phyloP scores from a whole-genome alignment of 495 filamentous ascomycete species.

The Podospora bellae-mahoneyi region DNA sequence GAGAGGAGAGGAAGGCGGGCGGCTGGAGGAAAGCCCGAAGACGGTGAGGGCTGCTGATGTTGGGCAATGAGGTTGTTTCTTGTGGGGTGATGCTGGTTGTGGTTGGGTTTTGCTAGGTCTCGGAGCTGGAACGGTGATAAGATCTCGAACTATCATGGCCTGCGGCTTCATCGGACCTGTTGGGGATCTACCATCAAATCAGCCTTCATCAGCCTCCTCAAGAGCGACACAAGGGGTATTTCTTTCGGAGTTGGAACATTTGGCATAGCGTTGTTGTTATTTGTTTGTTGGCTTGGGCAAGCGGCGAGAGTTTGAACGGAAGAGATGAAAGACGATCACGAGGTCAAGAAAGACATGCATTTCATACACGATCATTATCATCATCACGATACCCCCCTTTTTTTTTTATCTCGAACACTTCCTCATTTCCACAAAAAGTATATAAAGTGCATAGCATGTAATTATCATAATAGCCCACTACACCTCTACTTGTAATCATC shows the following conservation, averaged over 20 bases:
- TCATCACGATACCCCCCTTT: not conserved
- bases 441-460: not conserved
- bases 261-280: not conserved
- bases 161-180: not conserved
- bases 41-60: not conserved
- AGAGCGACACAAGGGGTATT: not conserved
- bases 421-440: not conserved
- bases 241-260: not conserved
- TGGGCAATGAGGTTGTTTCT: conserved; percentile 5
- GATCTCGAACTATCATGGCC: not conserved
- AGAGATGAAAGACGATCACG: not conserved
- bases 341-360: not conserved
- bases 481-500: not conserved
- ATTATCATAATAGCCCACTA: not conserved
- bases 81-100: not conserved
- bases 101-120: too few relatives aligned
- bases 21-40: not conserved
- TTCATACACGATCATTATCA: not conserved
- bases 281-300: not conserved
- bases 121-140: too few relatives aligned
- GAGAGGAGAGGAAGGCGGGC: not conserved
- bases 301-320: not conserved
- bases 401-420: too few relatives aligned
- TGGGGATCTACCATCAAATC: not conserved
- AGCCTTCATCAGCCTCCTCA: not conserved